Evolutionary conservation across 306 rosid genomes (phyloP).

Genomic region (Betula pendula): DNA sequence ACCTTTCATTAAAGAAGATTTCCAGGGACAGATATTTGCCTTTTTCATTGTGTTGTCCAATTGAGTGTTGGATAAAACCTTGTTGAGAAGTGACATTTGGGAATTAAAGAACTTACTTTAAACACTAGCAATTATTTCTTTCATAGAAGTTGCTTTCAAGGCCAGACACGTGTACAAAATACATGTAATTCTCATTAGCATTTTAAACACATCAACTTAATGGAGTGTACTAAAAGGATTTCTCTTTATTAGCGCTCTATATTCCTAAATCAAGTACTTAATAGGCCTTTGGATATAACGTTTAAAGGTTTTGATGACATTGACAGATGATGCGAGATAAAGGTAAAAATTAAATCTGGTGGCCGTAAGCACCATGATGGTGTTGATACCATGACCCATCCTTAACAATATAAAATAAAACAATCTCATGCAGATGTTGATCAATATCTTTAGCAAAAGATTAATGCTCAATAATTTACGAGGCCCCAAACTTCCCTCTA

Average conservation of each 20-base stretch:
- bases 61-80: constrained; percentile 10
- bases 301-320: constrained; percentile 34
- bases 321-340: constrained; percentile 12
- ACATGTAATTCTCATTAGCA: no score
- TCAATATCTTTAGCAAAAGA: constrained; percentile 22
- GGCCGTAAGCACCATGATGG: constrained; percentile 35
- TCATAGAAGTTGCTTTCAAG: constrained; percentile 4
- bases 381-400: constrained; percentile 37
- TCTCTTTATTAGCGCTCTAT: no score
- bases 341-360: constrained; percentile 22
- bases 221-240: no score
- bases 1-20: constrained; percentile 12
- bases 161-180: neutral
- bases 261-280: neutral
- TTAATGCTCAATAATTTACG: constrained; percentile 25
- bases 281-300: neutral
- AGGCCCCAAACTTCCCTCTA: constrained; percentile 37
- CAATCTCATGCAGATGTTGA: neutral
- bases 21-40: neutral
- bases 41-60: neutral
- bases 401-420: constrained; percentile 6
- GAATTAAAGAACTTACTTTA: neutral
- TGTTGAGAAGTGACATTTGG: neutral
- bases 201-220: no score
- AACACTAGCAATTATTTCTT: neutral